Conservation (phyloP, 148 eudicot genomes). For the Vaccinium corymbosum region DNA sequence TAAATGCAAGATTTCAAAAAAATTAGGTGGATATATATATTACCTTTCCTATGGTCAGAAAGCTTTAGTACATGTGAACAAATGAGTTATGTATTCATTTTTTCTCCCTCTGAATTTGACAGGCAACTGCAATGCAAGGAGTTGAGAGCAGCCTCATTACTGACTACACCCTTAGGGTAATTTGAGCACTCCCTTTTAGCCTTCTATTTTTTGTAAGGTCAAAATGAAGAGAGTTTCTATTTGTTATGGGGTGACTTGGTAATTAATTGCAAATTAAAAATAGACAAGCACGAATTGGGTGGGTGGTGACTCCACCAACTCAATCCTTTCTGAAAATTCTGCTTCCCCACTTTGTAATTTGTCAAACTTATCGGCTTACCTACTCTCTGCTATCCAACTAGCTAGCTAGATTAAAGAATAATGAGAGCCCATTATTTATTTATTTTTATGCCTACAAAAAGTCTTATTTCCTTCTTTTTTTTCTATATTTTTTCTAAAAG, state of each 20-base stretch:
- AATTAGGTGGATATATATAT: no score
- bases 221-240: not conserved
- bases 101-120: not conserved
- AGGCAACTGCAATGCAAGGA: conserved; percentile 95
- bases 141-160: conserved; percentile 83
- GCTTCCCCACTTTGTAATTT: not conserved
- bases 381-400: not conserved
- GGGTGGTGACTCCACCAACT: not conserved
- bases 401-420: no score
- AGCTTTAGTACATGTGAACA: no score
- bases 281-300: not conserved
- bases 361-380: not conserved
- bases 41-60: not conserved
- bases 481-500: not conserved
- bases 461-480: not conserved
- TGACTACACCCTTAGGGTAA: conserved; percentile 84
- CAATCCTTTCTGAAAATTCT: not conserved
- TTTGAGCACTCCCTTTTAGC: not conserved
- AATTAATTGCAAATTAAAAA: not conserved
- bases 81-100: not conserved
- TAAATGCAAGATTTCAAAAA: no score
- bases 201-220: not conserved
- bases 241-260: not conserved
- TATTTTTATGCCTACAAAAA: no score
- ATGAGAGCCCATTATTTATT: no score